Evolutionary conservation across 140 eudicot genomes (phyloP), one percentile per base, ranked within the genome.

Genomic region (Stevia rebaudiana): DNA sequence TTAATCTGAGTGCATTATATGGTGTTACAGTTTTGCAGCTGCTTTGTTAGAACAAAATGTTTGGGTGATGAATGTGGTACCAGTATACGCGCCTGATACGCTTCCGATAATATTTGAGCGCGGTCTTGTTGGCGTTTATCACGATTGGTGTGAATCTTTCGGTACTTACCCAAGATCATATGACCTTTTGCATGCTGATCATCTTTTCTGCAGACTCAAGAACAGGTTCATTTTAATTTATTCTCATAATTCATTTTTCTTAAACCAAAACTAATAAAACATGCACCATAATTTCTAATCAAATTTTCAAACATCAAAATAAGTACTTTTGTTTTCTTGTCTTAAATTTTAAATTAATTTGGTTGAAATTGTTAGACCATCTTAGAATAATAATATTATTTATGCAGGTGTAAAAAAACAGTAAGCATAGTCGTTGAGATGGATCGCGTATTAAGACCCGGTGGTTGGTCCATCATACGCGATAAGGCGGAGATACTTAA

Each of bases 61-160:
- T 12, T 92, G 98, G 98, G 95, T 92, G 30, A 88, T 92, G 98
- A 92, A 85, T 78, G 98, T 92, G 66, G 86, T 92, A 41, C 98
- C 98, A 4, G 88, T 85, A 15, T 86, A 88, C 71, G 87, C 92
- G 63, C 80, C 95, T 2, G 81, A 92, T 59, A 92, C 98, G 30
- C 96, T 92, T 73, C 94, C 98, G 33, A 48, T 88, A 54, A 85
- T 92, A 39, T 92, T 81, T 61, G 98, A 92, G 68, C 89, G 98
- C 0, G 98, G 98, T 3, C 89, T 92, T 22, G 67, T 92, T 39
- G 98, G 98, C 21, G 36, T 76, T 23, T 92, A 88, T 78, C 98
- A 92, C 57, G 96, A 92, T 21, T 92, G 98, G 98, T 92, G 98
- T 44, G 98, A 92, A 70, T 73, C 98, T 4, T 92, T 92, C 49